A percentile compares a stretch with the other conserved stretches of the same genome.
These are phyloP conservation scores for Sanghuangporus sanghuang DNA, from an alignment of 1,284 basidiomycete genomes.

Conservation along the genomic window DNA sequence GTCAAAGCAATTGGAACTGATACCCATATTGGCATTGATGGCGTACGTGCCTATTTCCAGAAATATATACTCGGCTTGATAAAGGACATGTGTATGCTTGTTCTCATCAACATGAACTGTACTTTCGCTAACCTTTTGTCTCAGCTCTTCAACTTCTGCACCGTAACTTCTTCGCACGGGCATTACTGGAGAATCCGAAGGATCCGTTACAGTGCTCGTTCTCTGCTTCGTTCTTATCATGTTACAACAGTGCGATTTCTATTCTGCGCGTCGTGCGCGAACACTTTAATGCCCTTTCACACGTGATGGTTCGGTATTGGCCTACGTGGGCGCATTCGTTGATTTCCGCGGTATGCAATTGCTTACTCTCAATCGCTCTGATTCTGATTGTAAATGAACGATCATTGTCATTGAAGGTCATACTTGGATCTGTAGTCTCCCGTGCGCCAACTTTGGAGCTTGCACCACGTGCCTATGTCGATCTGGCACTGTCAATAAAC, in stretches of 20 bases:
- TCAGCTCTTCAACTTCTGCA: conserved; percentile 5
- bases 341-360: neutral
- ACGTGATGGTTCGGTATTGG: neutral
- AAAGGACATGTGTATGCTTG: neutral
- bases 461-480: neutral
- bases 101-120: neutral
- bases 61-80: neutral
- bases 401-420: conserved; percentile 1
- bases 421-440: conserved; percentile 5
- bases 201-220: conserved; percentile 5
- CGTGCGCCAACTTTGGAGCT: neutral
- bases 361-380: neutral
- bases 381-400: neutral
- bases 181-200: conserved; percentile 10
- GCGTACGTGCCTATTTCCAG: neutral
- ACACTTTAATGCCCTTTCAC: neutral
- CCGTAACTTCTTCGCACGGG: conserved; percentile 14
- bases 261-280: conserved; percentile 3
- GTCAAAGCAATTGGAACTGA: neutral
- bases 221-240: conserved; percentile 6
- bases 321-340: neutral
- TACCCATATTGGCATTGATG: neutral
- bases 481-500: neutral
- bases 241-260: conserved; percentile 1
- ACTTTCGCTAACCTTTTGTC: neutral